Base-by-base conservation (phyloP, 2,329 filamentous ascomycete genomes). In the Lachnellula hyalina region DNA sequence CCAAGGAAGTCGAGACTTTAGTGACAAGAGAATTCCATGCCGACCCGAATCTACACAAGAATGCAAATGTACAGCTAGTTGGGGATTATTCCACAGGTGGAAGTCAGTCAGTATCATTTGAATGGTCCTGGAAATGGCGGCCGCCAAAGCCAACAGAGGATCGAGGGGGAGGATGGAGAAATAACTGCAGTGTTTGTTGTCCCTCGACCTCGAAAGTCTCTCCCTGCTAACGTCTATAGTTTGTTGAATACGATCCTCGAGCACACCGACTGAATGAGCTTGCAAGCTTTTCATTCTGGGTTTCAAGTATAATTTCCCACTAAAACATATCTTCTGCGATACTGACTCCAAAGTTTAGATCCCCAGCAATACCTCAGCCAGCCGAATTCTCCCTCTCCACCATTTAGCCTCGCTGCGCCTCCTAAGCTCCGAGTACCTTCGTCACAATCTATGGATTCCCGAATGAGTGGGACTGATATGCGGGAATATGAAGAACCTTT, bases 91-190 rank as follows among this genome's bases (percentile, higher is more conserved):
- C 83, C 2, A 99, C 94, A 0, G 84, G 81, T 34, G 92, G 93
- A n/a, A 89, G 78, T 65, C 77, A 87, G 6, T 93, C 90, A 1
- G 86, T 96, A 32, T 85, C 90, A 35, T 96, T 96, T 68, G 87
- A 93, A 61, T 99, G 93, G 91, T 86, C 87, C 7, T 99, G 94
- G 94, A 94, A 87, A 76, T 99, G 93, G 91, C 90, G 88, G 68
- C 90, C 94, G 8, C 94, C 94, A 38, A 96, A 90, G 76, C 67
- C 75, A 14, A 74, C 76, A 15, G 92, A 96, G 68, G 92, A 96
- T 69, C 84, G 83, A 65, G 89, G 89, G 32, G 90, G 91, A 54
- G 94, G 94, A 45, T 99, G 94, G 93, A 89, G 90, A 68, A 97
- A 95, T 68, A 89, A 87, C 65, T 97, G 94, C 78, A 96, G 90